Evolutionary conservation across 768 basidiomycete genomes (phyloP).

Genomic region (Phlebiopsis flavidoalba): DNA sequence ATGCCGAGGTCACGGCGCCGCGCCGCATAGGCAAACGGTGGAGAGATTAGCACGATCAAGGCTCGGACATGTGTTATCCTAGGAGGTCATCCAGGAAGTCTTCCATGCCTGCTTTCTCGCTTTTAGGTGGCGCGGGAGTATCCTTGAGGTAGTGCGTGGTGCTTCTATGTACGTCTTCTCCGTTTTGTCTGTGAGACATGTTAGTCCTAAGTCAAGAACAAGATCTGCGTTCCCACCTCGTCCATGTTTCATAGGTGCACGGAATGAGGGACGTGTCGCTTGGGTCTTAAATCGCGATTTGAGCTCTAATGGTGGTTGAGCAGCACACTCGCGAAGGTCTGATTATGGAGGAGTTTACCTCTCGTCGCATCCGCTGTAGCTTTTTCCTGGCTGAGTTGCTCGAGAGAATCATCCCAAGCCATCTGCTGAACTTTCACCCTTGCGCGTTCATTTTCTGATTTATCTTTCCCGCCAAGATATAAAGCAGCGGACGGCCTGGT

Average conservation of each 20-base stretch:
- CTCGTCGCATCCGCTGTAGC: constrained; percentile 68
- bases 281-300: constrained; percentile 27
- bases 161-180: constrained; percentile 38
- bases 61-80: constrained; percentile 20
- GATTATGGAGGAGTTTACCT: constrained; percentile 37
- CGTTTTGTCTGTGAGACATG: constrained; percentile 10
- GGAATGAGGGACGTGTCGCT: constrained; percentile 13
- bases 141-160: constrained; percentile 49
- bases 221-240: background rate
- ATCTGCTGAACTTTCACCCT: constrained; percentile 65
- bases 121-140: constrained; percentile 27
- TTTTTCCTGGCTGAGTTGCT: constrained; percentile 65
- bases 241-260: background rate
- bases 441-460: constrained; percentile 27
- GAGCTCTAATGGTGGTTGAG: constrained; percentile 17
- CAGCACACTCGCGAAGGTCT: background rate
- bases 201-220: constrained; percentile 6
- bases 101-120: constrained; percentile 57
- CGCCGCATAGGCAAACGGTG: background rate
- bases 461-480: background rate
- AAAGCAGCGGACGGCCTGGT: constrained; percentile 42
- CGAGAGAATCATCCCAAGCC: constrained; percentile 64
- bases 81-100: constrained; percentile 68
- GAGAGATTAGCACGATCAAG: background rate
- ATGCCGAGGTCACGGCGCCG: too few species aligned